Conservation (phyloP, 495 filamentous ascomycete species). For the Bacidia rubella region DNA sequence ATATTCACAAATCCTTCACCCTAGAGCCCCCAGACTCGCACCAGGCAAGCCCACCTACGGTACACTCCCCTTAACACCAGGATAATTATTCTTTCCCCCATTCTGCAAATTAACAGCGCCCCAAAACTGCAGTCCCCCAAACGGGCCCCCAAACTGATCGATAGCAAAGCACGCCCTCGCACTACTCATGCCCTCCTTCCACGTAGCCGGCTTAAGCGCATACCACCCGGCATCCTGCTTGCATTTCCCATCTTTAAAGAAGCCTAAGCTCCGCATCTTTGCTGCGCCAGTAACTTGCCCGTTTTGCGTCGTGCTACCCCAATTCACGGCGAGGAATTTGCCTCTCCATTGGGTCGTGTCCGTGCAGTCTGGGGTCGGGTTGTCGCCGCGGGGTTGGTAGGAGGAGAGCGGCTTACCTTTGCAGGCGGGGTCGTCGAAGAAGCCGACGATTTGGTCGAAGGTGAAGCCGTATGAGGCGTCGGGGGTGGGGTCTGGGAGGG, state of each 20-base stretch:
- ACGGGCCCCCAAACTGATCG: neutral
- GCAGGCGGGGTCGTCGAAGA: neutral
- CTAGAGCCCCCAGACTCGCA: too few relatives aligned
- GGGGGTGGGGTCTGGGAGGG: neutral
- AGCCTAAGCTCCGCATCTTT: neutral
- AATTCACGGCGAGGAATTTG: neutral
- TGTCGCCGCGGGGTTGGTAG: neutral
- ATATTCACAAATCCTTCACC: too few relatives aligned
- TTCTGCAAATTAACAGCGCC: neutral
- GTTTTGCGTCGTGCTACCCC: neutral
- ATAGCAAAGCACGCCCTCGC: neutral
- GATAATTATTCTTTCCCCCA: neutral
- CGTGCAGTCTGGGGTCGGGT: neutral
- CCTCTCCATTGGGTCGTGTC: neutral
- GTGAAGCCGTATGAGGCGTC: neutral
- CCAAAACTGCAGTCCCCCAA: neutral
- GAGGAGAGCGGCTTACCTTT: neutral
- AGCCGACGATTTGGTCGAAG: neutral
- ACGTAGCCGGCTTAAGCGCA: neutral
- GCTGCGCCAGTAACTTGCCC: neutral
- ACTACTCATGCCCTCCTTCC: too few relatives aligned
- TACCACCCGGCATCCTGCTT: neutral
- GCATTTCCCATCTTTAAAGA: neutral
- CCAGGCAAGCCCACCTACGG: too few relatives aligned
- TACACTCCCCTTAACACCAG: neutral